Evolutionary conservation across 495 filamentous ascomycete genomes (phyloP), one percentile per base, ranked within the genome.

Genomic region (Achaetomiella virescens): DNA sequence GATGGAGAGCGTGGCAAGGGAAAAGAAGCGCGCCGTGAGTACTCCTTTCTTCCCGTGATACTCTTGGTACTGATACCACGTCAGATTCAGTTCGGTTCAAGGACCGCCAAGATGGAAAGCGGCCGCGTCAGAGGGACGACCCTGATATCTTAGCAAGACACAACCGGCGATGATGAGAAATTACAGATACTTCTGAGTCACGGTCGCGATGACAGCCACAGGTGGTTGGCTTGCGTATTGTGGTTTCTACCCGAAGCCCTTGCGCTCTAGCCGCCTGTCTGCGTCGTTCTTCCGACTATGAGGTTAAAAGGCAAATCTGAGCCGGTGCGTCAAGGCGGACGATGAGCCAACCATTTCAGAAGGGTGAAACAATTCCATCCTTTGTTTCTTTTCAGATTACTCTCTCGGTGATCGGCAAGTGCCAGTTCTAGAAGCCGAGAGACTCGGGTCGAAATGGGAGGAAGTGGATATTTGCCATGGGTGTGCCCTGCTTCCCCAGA

Each of bases 1-100:
- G 0, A 81, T 99, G 78, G 61, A 60, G 1, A 69, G 64, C 4
- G 89, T 87, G 0, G 84, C 93, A 3, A 75, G 70, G 27, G 90
- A 96, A 70, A 96, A 93, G 77, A 99, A 99, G 70, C 79, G 93
- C 60, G 93, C 93, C 14, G 82, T 84, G 66, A 59, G 78, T 17
- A n/a, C 11, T 35, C n/a, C 37, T 27, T 9, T 45, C 20, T 36
- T 22, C 10, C 54, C 20, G 10, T 8, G 29, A 17, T 29, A 4
- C 18, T 10, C 21, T 35, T 38, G 17, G 8, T 27, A 18, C 67
- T 69, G 18, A 67, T 49, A 42, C n/a, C 0, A 5, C 33, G 6
- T 36, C 47, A 76, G 75, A 89, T 92, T 48, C 90, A 95, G 68
- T 95, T 95, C 65, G 90, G 90, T 27, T 81, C 89, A 7, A 76